Conservation (phyloP, 1,284 basidiomycete genomes). For the Sanguinoderma infundibulare region DNA sequence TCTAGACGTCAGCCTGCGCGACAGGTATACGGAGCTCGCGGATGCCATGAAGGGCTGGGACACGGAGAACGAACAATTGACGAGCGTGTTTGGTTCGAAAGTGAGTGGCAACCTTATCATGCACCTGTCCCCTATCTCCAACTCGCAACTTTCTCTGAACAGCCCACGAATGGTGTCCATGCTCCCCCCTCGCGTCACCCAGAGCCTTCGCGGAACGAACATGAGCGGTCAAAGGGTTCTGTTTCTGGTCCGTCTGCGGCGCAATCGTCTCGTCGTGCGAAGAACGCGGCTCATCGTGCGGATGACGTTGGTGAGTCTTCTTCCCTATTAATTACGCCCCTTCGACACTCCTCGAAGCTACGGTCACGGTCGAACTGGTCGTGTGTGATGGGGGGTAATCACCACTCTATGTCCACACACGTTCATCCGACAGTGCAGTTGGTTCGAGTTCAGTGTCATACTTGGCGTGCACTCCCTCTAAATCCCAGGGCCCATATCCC, state of each 20-base stretch:
- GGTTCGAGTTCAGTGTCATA: background rate
- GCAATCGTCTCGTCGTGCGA: constrained; percentile 77
- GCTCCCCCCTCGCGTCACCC: constrained; percentile 35
- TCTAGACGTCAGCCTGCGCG: constrained; percentile 46
- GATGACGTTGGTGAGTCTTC: constrained; percentile 77
- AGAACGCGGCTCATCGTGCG: constrained; percentile 84
- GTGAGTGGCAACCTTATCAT: constrained; percentile 45
- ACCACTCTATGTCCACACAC: no score
- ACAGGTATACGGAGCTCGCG: constrained; percentile 78
- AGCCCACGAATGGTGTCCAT: constrained; percentile 41
- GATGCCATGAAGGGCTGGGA: constrained; percentile 84
- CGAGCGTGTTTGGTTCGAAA: constrained; percentile 70
- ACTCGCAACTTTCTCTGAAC: background rate
- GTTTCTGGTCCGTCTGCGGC: constrained; percentile 60
- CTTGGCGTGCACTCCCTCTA: background rate
- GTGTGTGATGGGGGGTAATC: background rate
- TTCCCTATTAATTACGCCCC: background rate
- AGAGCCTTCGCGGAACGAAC: constrained; percentile 47
- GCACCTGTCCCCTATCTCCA: constrained; percentile 23
- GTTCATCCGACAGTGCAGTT: background rate
- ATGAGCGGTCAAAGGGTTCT: constrained; percentile 46
- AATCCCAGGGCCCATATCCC: no score
- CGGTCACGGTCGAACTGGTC: background rate
- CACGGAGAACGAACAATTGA: constrained; percentile 80
- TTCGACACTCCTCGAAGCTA: background rate